Conservation (phyloP, 1,284 basidiomycete species). For the Veloboletus limbatus region DNA sequence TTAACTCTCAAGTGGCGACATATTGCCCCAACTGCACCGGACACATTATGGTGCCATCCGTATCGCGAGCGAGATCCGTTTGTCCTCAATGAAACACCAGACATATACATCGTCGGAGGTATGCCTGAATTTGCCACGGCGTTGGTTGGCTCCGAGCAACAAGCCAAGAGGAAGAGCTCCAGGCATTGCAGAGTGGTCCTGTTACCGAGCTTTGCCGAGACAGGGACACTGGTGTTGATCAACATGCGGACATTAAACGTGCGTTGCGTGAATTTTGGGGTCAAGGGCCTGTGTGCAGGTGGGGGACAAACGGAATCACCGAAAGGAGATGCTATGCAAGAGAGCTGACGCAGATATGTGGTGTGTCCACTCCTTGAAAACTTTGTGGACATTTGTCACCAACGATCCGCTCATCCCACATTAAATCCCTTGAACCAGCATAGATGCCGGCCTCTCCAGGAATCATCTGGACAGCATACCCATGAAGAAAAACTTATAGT, state of each 20-base stretch:
- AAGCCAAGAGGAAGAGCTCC: slow-evolving; percentile 29
- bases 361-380: background rate
- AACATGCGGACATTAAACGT: slow-evolving; percentile 54
- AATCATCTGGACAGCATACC: background rate
- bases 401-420: background rate
- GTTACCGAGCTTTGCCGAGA: slow-evolving; percentile 78
- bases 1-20: slow-evolving; percentile 92
- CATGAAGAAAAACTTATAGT: background rate
- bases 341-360: slow-evolving; percentile 16
- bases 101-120: slow-evolving; percentile 91
- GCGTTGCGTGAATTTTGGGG: slow-evolving; percentile 35
- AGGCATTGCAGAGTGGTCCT: slow-evolving; percentile 74
- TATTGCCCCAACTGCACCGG: slow-evolving; percentile 95
- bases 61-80: slow-evolving; percentile 91
- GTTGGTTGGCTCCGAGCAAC: slow-evolving; percentile 45
- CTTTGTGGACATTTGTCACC: background rate
- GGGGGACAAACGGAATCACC: slow-evolving; percentile 11
- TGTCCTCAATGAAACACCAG: slow-evolving; percentile 78
- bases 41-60: slow-evolving; percentile 98
- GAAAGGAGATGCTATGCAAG: slow-evolving; percentile 24
- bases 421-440: background rate
- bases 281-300: slow-evolving; percentile 25
- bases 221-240: slow-evolving; percentile 57
- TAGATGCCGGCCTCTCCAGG: background rate
- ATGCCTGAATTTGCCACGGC: slow-evolving; percentile 82